Percentiles rank a stretch among this genome's conserved stretches.
Evolutionary conservation across 1,284 basidiomycete genomes (phyloP).

Genomic region (Vanrija sp.): DNA sequence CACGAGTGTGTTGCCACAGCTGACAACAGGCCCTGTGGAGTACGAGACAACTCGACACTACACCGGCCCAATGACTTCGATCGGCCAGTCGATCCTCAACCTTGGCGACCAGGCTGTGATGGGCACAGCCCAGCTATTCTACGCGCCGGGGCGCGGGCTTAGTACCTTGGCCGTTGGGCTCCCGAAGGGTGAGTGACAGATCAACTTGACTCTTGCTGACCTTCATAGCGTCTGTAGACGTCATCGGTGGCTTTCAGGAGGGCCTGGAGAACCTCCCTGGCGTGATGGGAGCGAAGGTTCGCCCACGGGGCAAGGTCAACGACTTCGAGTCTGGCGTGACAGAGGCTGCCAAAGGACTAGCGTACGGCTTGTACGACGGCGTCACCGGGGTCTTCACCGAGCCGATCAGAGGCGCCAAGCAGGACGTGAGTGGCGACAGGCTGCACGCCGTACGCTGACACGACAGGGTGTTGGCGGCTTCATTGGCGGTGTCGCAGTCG

Average conservation of each 20-base stretch:
- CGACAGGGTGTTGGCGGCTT: conserved; percentile 11
- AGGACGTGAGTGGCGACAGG: conserved; percentile 41
- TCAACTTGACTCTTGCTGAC: background rate
- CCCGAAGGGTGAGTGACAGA: conserved; percentile 25
- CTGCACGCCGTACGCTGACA: background rate
- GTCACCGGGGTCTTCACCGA: conserved; percentile 57
- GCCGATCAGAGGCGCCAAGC: conserved; percentile 53
- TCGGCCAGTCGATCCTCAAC: conserved; percentile 55
- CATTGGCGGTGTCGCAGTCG: conserved; percentile 2
- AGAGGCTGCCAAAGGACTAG: conserved; percentile 51
- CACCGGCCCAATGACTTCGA: conserved; percentile 19
- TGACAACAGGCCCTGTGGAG: conserved; percentile 54
- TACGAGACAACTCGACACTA: conserved; percentile 49
- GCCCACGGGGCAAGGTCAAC: conserved; percentile 50
- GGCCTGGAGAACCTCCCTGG: conserved; percentile 54
- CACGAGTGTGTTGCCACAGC: background rate
- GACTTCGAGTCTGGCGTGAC: conserved; percentile 53
- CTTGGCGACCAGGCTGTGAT: conserved; percentile 53
- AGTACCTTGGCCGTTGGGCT: conserved; percentile 53
- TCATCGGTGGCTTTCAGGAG: conserved; percentile 52
- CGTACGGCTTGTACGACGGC: conserved; percentile 55
- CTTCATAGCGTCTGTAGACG: conserved; percentile 40
- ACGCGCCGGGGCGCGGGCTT: conserved; percentile 49
- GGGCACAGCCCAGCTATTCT: conserved; percentile 53
- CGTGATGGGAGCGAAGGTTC: conserved; percentile 52